These are phyloP conservation scores for Boletus rubescentipes DNA, from an alignment of 768 basidiomycete genomes.

Conservation along the genomic window DNA sequence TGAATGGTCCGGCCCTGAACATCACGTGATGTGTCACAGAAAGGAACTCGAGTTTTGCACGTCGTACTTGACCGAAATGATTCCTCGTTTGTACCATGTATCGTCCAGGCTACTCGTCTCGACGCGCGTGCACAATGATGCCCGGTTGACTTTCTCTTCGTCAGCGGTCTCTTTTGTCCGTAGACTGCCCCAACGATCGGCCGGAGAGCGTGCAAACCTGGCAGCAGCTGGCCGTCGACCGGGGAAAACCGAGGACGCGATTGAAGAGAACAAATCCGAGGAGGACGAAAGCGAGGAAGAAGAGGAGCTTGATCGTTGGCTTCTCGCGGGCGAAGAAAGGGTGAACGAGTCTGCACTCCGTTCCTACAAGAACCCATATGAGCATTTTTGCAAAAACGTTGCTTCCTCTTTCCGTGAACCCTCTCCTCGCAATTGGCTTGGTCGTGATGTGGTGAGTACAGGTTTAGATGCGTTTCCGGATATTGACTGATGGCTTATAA, in stretches of 20 bases:
- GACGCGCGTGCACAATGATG: conserved; percentile 11
- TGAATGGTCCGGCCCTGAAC: conserved; percentile 18
- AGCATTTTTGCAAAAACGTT: conserved; percentile 20
- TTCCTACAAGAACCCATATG: conserved; percentile 15
- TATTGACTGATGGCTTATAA: neutral
- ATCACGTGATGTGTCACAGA: conserved; percentile 21
- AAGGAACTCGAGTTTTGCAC: conserved; percentile 19
- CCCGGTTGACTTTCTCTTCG: conserved; percentile 20
- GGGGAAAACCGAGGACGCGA: conserved; percentile 2
- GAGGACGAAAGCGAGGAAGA: conserved; percentile 12
- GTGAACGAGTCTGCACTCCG: conserved; percentile 19
- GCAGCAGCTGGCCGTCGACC: neutral
- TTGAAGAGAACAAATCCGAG: conserved; percentile 1
- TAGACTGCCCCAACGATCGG: conserved; percentile 8
- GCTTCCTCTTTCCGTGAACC: conserved; percentile 27
- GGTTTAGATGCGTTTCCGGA: conserved; percentile 11
- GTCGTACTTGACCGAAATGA: conserved; percentile 14
- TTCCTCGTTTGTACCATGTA: conserved; percentile 18
- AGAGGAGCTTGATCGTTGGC: conserved; percentile 12
- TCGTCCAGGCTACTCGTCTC: conserved; percentile 9
- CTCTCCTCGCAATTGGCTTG: conserved; percentile 61
- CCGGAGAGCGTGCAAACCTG: conserved; percentile 3
- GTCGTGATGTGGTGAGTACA: conserved; percentile 50
- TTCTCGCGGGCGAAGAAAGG: conserved; percentile 13
- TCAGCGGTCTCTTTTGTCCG: conserved; percentile 16